phyloP scores from a whole-genome alignment of 257 asterid genomes.

The Osmanthus fragrans region DNA sequence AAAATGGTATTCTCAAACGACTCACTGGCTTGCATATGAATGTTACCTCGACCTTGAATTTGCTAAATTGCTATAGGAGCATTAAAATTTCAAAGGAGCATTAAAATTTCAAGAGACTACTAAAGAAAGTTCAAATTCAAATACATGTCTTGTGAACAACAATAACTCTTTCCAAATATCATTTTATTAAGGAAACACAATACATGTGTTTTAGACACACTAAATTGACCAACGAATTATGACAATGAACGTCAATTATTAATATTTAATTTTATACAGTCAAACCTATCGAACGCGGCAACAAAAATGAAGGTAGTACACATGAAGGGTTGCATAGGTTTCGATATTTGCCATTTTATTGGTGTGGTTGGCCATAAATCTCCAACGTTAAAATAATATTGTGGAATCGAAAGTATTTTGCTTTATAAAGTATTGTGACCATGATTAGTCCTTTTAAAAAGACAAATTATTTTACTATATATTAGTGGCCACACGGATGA shows the following conservation, averaged over 20 bases:
- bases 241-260: too few relatives aligned
- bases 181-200: too few relatives aligned
- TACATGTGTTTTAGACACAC: too few relatives aligned
- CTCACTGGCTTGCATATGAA: too few relatives aligned
- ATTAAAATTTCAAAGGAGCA: too few relatives aligned
- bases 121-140: too few relatives aligned
- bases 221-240: neutral
- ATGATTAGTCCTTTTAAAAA: constrained; percentile 2
- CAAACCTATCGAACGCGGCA: neutral
- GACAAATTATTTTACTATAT: constrained; percentile 4
- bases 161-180: too few relatives aligned
- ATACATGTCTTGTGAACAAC: too few relatives aligned
- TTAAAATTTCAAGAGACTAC: too few relatives aligned
- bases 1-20: too few relatives aligned
- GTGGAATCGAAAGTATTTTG: neutral
- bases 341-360: neutral
- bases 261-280: neutral
- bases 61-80: too few relatives aligned
- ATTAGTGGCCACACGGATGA: constrained; percentile 55
- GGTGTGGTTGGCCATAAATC: neutral
- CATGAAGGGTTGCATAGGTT: neutral
- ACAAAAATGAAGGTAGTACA: neutral
- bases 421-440: neutral
- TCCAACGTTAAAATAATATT: neutral
- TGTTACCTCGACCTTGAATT: too few relatives aligned